Base-by-base conservation (phyloP, 1,284 basidiomycete species). In the Papiliotrema nemorosa region DNA sequence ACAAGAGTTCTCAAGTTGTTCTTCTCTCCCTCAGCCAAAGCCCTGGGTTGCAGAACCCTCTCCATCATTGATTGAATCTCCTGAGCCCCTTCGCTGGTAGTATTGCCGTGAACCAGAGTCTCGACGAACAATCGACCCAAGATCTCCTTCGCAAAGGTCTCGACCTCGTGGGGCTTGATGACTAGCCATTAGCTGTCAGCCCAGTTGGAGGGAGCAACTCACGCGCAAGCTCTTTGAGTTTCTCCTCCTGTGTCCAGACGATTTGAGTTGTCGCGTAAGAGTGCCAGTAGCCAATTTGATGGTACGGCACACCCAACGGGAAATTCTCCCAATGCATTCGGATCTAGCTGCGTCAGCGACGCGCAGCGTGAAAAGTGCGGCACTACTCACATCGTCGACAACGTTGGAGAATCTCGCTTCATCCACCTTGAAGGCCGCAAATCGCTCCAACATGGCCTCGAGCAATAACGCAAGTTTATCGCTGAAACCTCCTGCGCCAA, bases 391-490 rank as follows among this genome's bases (percentile, higher is more conserved):
- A 76, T 88, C 84, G 73, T 97, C 91, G 68, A 87, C 88, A 70
- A 96, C 82, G 44, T 97, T 82, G 43, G 80, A 81, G 53, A 97
- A 83, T 53, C 93, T 80, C 50, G 86, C 81, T 22, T 82, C 75
- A 60, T 85, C 81, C 29, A 96, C 80, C 61, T 82, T 76, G 49
- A 94, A 78, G 27, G 77, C 77, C 68, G 82, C 85, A 50, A 88
- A 78, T 63, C 84, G 84, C 56, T 86, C 81, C 38, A 97, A 71
- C 49, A 98, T 84, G 55, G 85, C 81, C 62, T 85, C 78, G 7
- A 86, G 80, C 29, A 98, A 80, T 0, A 88, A 82, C 5, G 83
- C 77, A 34, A 98, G 79, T 76, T 97, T 97, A 76, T 98, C 93
- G 68, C 94, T 96, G 77, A 97, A 98, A 2, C 96, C 96, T 45